Base-by-base conservation (phyloP, 164 flowering plant genomes). In the Annona cherimola region DNA sequence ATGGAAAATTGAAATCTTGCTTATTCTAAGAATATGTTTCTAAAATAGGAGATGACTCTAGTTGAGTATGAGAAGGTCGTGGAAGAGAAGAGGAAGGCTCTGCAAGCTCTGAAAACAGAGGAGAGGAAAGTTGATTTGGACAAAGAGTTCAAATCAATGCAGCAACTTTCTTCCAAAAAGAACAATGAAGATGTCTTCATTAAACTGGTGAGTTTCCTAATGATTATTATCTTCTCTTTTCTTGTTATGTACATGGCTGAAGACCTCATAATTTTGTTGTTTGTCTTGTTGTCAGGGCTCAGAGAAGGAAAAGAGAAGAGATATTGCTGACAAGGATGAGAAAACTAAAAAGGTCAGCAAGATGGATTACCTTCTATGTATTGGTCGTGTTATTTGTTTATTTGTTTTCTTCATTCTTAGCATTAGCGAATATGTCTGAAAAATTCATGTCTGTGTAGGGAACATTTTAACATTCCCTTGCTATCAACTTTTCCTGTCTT, bases 41-140 rank as follows among this genome's bases (percentile, higher is more conserved):
- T 65, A 3, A 71, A n/a, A 74, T 66, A 92, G 98, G 91, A 89
- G 84, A 92, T 94, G 97, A 94, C 97, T 41, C 79, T 92, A 41
- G 93, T 88, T 44, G 96, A 94, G 87, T 94, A 94, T 76, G 81
- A 86, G 83, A 92, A 92, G 77, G 81, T 92, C 5, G 85, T 80
- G n/a, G 98, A 90, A 76, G 98, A 92, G 86, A 90, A 92, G 75
- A 89, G 93, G 75, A 88, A 89, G 77, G 89, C 91, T 69, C 76
- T 94, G 82, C 81, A 69, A 45, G 84, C 90, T 3, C 63, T 78
- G 72, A 94, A 89, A 81, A 41, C 82, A 50, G 95, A 89, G 80
- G 95, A 85, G 71, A 89, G 97, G 80, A 92, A 88, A 82, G 96
- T 89, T 60, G 83, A 74, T 42, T 5, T 82, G 74, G 94, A 84